Percentiles rank a stretch among this genome's conserved stretches.
Conservation (phyloP, 495 filamentous ascomycete species). For the Neurospora intermedia region DNA sequence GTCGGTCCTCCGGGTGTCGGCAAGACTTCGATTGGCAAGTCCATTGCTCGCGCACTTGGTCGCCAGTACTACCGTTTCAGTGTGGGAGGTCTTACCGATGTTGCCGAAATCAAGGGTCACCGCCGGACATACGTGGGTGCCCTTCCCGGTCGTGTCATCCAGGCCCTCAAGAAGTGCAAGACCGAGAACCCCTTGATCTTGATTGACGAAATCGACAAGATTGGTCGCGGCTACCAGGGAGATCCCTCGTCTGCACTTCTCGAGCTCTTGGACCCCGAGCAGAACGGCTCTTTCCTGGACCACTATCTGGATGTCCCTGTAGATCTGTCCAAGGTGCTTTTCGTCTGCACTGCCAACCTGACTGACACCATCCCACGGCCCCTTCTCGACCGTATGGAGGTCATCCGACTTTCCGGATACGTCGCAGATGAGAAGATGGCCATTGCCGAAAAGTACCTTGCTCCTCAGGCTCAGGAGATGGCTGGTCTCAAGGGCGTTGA, state of each 20-base stretch:
- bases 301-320: conserved; percentile 99
- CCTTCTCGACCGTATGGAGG: conserved; percentile 93
- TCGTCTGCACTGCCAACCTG: conserved; percentile 98
- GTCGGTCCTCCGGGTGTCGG: conserved; percentile 93
- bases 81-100: conserved; percentile 92
- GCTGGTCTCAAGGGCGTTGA: conserved; percentile 86
- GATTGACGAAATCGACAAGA: conserved; percentile 97
- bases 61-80: conserved; percentile 97
- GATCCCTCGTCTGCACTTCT: conserved; percentile 92
- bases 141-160: conserved; percentile 90
- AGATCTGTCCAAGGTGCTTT: conserved; percentile 93
- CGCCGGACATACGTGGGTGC: conserved; percentile 94
- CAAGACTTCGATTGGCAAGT: conserved; percentile 98
- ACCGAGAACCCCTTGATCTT: conserved; percentile 95
- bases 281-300: conserved; percentile 94
- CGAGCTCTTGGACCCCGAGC: conserved; percentile 92
- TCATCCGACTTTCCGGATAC: conserved; percentile 94
- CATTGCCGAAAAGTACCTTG: conserved; percentile 87
- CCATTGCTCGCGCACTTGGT: conserved; percentile 87
- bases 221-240: conserved; percentile 89
- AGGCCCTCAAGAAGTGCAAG: conserved; percentile 97
- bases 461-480: conserved; percentile 80
- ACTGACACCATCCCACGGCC: conserved; percentile 96
- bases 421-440: conserved; percentile 99
- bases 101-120: conserved; percentile 99